These are phyloP conservation scores for Lactifluus pinguis DNA, from an alignment of 768 basidiomycete genomes.

Conservation along the genomic window DNA sequence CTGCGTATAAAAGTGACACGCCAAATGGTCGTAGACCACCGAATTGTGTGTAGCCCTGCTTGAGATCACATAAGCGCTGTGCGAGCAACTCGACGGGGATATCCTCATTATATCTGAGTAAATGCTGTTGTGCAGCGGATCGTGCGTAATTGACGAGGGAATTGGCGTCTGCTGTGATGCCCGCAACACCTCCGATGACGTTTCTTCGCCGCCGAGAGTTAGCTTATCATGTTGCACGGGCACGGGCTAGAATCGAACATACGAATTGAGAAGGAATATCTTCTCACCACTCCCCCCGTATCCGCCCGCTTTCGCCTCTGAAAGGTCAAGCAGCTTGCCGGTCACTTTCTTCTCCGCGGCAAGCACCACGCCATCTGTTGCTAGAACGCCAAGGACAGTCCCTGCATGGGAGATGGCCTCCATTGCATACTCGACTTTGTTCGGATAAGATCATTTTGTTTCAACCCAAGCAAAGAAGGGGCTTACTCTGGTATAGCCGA, in stretches of 20 bases:
- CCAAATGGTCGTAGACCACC: constrained; percentile 98
- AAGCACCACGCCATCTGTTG: constrained; percentile 83
- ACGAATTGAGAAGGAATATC: constrained; percentile 92
- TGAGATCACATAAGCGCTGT: constrained; percentile 90
- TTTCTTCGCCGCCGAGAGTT: constrained; percentile 46
- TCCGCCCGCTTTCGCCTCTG: constrained; percentile 74
- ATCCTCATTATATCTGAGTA: constrained; percentile 90
- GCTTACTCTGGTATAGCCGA: constrained; percentile 90
- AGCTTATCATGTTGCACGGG: background rate
- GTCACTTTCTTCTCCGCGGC: constrained; percentile 98
- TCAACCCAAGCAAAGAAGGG: background rate
- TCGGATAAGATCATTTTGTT: constrained; percentile 9
- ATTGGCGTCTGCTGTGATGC: constrained; percentile 94
- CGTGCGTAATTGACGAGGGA: constrained; percentile 94
- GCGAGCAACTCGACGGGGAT: constrained; percentile 96
- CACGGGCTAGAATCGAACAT: constrained; percentile 26
- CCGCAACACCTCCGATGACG: constrained; percentile 91
- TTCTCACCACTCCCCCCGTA: constrained; percentile 98
- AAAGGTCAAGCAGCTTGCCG: constrained; percentile 91
- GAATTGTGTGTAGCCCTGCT: constrained; percentile 97
- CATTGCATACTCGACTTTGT: constrained; percentile 96
- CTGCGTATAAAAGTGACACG: constrained; percentile 93
- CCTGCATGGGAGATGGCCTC: constrained; percentile 97
- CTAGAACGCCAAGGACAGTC: constrained; percentile 86
- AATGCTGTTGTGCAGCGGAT: constrained; percentile 80